phyloP scores from a whole-genome alignment of 2,329 filamentous ascomycete species.

The Cercospora canescens region DNA sequence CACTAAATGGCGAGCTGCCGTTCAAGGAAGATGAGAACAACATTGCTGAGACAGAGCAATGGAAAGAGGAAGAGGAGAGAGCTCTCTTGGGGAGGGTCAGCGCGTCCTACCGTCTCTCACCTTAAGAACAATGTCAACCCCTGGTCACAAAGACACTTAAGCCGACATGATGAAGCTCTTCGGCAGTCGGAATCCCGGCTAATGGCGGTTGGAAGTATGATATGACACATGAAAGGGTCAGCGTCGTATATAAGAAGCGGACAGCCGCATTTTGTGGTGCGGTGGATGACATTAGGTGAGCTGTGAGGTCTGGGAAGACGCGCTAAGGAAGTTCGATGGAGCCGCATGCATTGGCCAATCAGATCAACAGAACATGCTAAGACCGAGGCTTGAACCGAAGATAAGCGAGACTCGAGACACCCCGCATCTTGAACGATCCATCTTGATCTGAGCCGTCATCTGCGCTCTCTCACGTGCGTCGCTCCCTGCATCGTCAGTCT shows the following conservation, averaged over 20 bases:
- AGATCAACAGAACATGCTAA: background rate
- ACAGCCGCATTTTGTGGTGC: background rate
- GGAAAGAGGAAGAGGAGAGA: background rate
- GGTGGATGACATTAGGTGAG: background rate
- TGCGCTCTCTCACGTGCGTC: no score
- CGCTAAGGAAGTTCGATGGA: background rate
- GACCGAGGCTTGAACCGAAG: background rate
- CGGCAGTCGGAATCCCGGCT: background rate
- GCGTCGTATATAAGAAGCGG: background rate
- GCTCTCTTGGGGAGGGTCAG: background rate
- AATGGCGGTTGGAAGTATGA: background rate
- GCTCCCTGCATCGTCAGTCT: no score
- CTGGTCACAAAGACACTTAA: constrained; percentile 8
- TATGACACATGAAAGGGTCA: constrained; percentile 4
- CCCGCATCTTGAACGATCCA: background rate
- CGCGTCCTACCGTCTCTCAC: background rate
- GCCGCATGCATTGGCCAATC: background rate
- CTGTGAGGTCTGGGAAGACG: background rate
- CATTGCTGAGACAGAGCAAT: background rate
- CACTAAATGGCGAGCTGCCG: constrained; percentile 7
- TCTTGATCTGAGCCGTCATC: background rate
- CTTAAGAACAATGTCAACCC: constrained; percentile 7
- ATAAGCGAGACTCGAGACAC: background rate
- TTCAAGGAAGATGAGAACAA: background rate
- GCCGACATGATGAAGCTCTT: constrained; percentile 3